Evolutionary conservation across 306 rosid species (phyloP), one percentile per base, ranked within the genome.

Genomic region (Ormosia emarginata): DNA sequence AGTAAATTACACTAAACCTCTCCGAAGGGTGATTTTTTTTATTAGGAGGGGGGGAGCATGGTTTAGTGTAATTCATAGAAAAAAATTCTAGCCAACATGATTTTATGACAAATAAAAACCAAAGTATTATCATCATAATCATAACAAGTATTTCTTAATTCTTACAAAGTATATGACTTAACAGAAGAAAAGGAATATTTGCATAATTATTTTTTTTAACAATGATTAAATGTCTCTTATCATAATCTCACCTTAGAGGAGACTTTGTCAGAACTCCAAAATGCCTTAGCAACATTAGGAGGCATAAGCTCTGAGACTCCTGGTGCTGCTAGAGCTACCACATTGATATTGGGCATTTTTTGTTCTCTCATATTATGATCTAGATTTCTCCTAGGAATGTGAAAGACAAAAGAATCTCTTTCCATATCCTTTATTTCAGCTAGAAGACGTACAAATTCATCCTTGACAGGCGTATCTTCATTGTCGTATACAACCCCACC

Each of bases 301-400:
- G 98, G 97, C 98, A 94, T 96, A 82, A 94, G 98, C 88, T 92
- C 97, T 52, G 97, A 81, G 40, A 90, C 81, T 67, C 94, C 97
- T 90, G 89, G 91, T 69, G 97, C 92, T 70, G 97, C 92, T 32
- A 93, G 75, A 56, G 97, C 94, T 62, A 94, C 94, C 79, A 89
- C 97, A 83, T 92, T 93, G 87, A 94, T 84, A 63, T 86, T 91
- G 5, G 94, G 86, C 64, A 84, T 77, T 82, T 92, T 92, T 68
- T 79, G 83, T 75, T 92, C 94, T 76, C 57, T 85, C 2, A 82
- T 69, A 56, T 89, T 93, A 53, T 74, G 68, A 64, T 90, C 99
- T 34, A 87, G 74, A 85, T 87, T 85, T 92, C 85, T 88, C 62
- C 71, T 89, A 11, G 94, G 94, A 75, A 94, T 91, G 86, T 90